Evolutionary conservation across 2,329 filamentous ascomycete genomes (phyloP).

Genomic region (Diaporthe nobilis): DNA sequence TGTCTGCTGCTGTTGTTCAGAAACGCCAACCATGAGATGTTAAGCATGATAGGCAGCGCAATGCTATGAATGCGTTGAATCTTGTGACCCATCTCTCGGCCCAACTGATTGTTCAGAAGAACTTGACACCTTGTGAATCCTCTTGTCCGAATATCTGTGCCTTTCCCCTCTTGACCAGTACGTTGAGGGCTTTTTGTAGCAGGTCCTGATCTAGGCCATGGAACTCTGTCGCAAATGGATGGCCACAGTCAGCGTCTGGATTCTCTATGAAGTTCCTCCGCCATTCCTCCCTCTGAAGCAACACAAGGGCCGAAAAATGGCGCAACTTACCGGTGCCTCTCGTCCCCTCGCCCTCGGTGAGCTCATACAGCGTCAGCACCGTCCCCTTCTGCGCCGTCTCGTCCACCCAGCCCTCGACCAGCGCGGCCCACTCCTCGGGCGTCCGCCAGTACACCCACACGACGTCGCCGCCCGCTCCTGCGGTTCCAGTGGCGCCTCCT

Average conservation of each 20-base stretch:
- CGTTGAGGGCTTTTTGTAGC: constrained; percentile 81
- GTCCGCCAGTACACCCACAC: constrained; percentile 88
- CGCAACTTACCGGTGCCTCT: constrained; percentile 71
- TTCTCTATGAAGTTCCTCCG: not conserved
- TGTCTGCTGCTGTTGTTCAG: constrained; percentile 1
- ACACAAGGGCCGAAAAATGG: constrained; percentile 20
- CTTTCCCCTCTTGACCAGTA: constrained; percentile 90
- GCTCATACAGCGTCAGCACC: constrained; percentile 93
- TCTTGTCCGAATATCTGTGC: constrained; percentile 94
- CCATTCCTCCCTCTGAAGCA: not conserved
- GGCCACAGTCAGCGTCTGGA: not conserved
- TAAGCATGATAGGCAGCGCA: not conserved
- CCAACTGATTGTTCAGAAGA: constrained; percentile 76
- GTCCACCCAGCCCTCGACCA: constrained; percentile 86
- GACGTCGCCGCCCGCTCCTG: constrained; percentile 59
- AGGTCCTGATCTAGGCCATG: constrained; percentile 89
- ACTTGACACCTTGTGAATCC: constrained; percentile 93
- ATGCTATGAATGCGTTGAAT: constrained; percentile 3
- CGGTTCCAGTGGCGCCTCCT: constrained; percentile 46
- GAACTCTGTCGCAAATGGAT: constrained; percentile 72
- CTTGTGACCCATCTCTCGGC: not conserved
- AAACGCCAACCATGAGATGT: not conserved
- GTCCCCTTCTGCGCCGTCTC: constrained; percentile 89
- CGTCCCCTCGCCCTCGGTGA: constrained; percentile 88
- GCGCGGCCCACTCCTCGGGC: constrained; percentile 89